Evolutionary conservation across 805 yeast genomes (phyloP), one percentile per base, ranked within the genome.

Genomic region (Komagataella pastoris): DNA sequence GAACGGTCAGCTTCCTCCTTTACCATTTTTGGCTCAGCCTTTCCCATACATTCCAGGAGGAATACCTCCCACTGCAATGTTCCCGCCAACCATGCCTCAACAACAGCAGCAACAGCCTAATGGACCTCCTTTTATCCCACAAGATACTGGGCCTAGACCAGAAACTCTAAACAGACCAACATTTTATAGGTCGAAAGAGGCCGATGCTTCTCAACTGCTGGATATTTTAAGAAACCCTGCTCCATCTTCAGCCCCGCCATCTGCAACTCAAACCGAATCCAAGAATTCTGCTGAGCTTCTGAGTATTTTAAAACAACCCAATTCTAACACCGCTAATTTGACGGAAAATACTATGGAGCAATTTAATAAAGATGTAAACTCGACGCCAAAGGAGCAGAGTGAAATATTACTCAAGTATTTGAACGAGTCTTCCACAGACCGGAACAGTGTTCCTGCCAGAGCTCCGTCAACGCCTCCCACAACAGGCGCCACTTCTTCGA

Each of bases 161-260:
- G 63, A 66, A 2, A 54, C 65, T 2, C 58, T 67, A 44, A 60
- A 58, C 47, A 67, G 61, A 51, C 70, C 71, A n/a, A 58, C 59
- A 14, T 59, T 64, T 51, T 59, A 51, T 10, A 61, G 63, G 49
- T 60, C 68, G n/a, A 64, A 61, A 45, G 64, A 59, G 51, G 57
- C 66, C 1, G 60, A 67, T 50, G 61, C 68, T 51, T 64, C 62
- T 49, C 64, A 66, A 53, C 49, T 68, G 30, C 53, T 68, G 51
- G 60, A 64, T 12, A 50, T 51, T 17, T 43, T 50, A 19, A 47
- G 19, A 10, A 52, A 48, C 7, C 19, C 40, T 19, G 44, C 24
- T 18, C 23, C 43, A n/a, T 30, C 40, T 7, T 10, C 40, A 30
- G 40, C 40, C 8, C 40, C 40, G 14, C 40, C 40, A 30, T 10